phyloP scores from a whole-genome alignment of 805 yeast genomes.

The Yarrowia divulgata region DNA sequence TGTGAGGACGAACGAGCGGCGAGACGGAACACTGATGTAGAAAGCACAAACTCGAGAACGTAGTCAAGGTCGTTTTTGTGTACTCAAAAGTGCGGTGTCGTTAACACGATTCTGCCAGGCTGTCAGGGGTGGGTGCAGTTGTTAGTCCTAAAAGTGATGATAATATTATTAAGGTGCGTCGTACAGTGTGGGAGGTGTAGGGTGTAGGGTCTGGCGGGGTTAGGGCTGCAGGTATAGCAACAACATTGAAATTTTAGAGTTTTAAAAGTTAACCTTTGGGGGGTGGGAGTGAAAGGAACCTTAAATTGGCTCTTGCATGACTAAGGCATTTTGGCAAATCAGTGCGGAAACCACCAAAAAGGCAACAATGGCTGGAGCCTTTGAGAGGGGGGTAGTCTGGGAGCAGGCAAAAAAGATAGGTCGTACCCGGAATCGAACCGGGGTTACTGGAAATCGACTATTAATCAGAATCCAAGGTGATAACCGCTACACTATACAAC shows the following conservation, averaged over 20 bases:
- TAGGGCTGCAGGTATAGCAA: constrained; percentile 8
- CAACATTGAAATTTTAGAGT: neutral
- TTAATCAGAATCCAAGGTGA: constrained; percentile 31
- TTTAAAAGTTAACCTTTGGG: neutral
- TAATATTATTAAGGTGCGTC: constrained; percentile 18
- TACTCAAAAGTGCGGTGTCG: constrained; percentile 1
- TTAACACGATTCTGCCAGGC: neutral
- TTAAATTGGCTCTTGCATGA: neutral
- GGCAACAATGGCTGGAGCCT: neutral
- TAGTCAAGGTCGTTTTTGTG: neutral
- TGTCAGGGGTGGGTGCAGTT: constrained; percentile 19
- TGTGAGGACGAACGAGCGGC: neutral
- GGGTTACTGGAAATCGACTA: constrained; percentile 26
- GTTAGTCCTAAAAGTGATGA: constrained; percentile 16
- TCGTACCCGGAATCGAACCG: constrained; percentile 37
- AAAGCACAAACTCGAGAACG: neutral
- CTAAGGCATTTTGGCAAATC: neutral
- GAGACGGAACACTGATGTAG: neutral
- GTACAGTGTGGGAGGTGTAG: constrained; percentile 11
- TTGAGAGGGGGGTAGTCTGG: no score
- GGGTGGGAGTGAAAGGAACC: no score
- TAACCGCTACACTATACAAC: constrained; percentile 36
- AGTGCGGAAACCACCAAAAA: constrained; percentile 1
- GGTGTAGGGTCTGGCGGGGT: constrained; percentile 4
- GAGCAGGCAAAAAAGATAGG: neutral